Evolutionary conservation across 23 red algal species (phyloP), one percentile per base, ranked within the genome.

Genomic region (Gracilaria vermiculophylla): DNA sequence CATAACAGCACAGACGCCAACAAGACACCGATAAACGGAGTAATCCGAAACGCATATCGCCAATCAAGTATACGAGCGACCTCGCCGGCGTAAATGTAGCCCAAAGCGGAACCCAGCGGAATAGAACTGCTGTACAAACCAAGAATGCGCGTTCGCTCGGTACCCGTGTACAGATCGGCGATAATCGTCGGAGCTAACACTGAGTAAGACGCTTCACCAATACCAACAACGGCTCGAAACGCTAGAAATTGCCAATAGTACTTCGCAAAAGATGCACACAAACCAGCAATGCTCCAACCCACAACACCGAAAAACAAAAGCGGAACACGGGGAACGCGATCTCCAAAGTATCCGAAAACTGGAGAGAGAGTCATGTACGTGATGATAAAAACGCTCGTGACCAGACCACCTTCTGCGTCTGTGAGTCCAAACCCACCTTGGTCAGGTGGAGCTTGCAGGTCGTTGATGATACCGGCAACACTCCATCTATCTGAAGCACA

Each of bases 331-430:
- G 83, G 65, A 56, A 83, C 62, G 34, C 93, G 86, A 74, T 95
- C 93, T 40, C 93, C 93, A 53, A 91, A 88, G 43, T 83, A 95
- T 33, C 93, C 93, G 72, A 88, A 95, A 43, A 95, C 77, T 47
- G 93, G 93, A 35, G 93, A 95, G 16, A 89, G 75, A 52, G 78
- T 77, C 84, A 95, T 89, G 87, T 95, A 95, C 19, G 83, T 95
- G 16, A 95, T 41, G 28, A 95, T 82, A 43, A 95, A 95, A 41
- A 89, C 82, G 67, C 84, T 90, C 9, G 84, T 91, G 62, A 95
- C 84, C 32, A 95, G 78, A 43, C 93, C 93, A 15, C 78, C 83
- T 62, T 89, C 53, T 16, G 76, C 45, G 65, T 95, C 93, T 24
- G 73, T 77, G 5, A 95, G 72, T 19, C 86, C 86, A 62, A 95